These are phyloP conservation scores for Fusarium proliferatum DNA, from an alignment of 2,329 filamentous ascomycete genomes.

Conservation along the genomic window DNA sequence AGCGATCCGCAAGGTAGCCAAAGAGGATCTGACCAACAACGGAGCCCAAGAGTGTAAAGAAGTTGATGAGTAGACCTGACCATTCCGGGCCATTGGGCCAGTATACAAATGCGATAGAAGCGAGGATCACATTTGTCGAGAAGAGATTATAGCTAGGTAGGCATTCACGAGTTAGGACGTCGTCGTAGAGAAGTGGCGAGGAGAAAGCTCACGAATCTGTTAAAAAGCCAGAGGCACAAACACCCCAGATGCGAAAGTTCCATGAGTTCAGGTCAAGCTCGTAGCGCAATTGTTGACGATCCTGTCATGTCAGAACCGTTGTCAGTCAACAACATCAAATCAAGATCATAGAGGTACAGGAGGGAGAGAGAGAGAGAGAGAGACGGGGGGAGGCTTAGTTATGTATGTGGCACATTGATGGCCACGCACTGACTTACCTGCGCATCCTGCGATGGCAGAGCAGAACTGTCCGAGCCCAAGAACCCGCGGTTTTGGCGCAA, in stretches of 20 bases:
- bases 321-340: constrained; percentile 23
- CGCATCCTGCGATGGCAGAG: constrained; percentile 60
- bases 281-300: constrained; percentile 63
- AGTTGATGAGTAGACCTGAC: constrained; percentile 61
- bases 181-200: background rate
- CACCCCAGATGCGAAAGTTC: constrained; percentile 66
- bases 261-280: constrained; percentile 66
- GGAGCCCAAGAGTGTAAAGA: constrained; percentile 64
- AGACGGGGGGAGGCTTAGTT: constrained; percentile 1
- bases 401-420: constrained; percentile 6
- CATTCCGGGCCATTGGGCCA: constrained; percentile 59
- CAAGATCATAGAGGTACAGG: constrained; percentile 8
- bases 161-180: background rate
- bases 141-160: constrained; percentile 62
- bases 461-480: constrained; percentile 62
- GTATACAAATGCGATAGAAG: constrained; percentile 64
- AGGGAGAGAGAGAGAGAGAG: background rate
- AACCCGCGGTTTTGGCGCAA: constrained; percentile 60
- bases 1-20: constrained; percentile 64
- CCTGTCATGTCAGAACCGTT: constrained; percentile 48
- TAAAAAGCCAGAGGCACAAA: constrained; percentile 65
- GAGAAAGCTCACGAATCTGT: constrained; percentile 60
- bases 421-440: constrained; percentile 52
- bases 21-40: constrained; percentile 64
- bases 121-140: constrained; percentile 65